These are phyloP conservation scores for Silene vulgaris DNA, from an alignment of 179 eudicot species.

Conservation along the genomic window DNA sequence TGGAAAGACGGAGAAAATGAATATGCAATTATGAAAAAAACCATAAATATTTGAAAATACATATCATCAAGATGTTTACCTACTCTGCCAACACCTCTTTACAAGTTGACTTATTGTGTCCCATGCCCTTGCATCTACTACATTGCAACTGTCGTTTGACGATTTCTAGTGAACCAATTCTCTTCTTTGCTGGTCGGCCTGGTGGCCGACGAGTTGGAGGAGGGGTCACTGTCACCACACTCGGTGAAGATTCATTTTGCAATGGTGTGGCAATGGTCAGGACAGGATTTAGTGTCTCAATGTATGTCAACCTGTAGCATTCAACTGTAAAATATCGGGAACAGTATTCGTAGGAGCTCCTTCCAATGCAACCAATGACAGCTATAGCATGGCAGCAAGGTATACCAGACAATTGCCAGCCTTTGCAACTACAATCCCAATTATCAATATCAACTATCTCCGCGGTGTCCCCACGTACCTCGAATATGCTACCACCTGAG, in stretches of 20 bases:
- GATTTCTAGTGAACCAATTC: conserved; percentile 41
- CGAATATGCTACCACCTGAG: conserved; percentile 50
- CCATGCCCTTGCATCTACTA: conserved; percentile 76
- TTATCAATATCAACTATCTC: conserved; percentile 62
- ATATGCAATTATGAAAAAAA: not conserved
- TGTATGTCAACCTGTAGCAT: conserved; percentile 59
- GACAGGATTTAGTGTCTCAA: conserved; percentile 64
- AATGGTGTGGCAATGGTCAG: conserved; percentile 38
- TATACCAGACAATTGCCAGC: conserved; percentile 74
- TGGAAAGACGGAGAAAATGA: not conserved
- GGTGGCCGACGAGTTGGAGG: conserved; percentile 92
- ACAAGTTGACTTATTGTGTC: conserved; percentile 90
- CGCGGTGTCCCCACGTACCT: conserved; percentile 70
- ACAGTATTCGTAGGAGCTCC: conserved; percentile 61
- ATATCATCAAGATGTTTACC: conserved; percentile 22
- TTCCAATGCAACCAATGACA: conserved; percentile 51
- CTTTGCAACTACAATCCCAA: conserved; percentile 75
- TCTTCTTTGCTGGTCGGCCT: conserved; percentile 72
- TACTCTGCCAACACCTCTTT: conserved; percentile 49
- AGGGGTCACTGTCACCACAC: conserved; percentile 56
- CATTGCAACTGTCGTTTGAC: conserved; percentile 73
- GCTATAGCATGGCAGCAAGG: conserved; percentile 88
- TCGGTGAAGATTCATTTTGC: conserved; percentile 39
- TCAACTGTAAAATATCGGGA: conserved; percentile 57
- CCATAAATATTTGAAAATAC: not conserved